phyloP scores from a whole-genome alignment of 352 stramenopile species.

The Phytophthora litchii region DNA sequence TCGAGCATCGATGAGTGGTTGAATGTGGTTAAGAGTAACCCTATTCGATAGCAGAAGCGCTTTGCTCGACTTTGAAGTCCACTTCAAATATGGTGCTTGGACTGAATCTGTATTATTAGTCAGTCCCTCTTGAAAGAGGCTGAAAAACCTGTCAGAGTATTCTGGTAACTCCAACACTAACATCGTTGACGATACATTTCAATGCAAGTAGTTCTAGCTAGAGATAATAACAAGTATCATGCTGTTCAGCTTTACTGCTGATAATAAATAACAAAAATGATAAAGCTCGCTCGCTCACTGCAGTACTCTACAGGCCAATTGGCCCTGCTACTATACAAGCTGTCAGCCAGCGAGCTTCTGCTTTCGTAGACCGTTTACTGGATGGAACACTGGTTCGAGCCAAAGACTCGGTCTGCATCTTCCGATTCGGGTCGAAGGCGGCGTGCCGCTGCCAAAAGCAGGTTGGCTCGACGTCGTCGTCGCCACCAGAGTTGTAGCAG shows the following conservation, averaged over 20 bases:
- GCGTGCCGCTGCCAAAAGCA: slow-evolving; percentile 67
- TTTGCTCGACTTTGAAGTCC: slow-evolving; percentile 21
- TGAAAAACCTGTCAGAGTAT: too few relatives aligned
- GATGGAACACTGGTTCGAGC: slow-evolving; percentile 34
- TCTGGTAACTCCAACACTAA: too few relatives aligned
- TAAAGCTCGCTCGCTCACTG: slow-evolving; percentile 12
- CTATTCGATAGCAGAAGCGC: slow-evolving; percentile 14
- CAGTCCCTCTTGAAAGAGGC: too few relatives aligned
- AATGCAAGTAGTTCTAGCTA: too few relatives aligned
- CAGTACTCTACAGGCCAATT: slow-evolving; percentile 22
- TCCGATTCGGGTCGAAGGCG: slow-evolving; percentile 60
- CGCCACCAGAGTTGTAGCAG: slow-evolving; percentile 88
- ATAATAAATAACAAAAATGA: slow-evolving; percentile 44
- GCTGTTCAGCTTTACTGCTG: slow-evolving; percentile 6
- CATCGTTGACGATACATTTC: too few relatives aligned
- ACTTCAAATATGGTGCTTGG: slow-evolving; percentile 7
- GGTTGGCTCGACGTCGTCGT: slow-evolving; percentile 61
- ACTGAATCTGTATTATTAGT: too few relatives aligned
- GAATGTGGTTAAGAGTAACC: slow-evolving; percentile 15
- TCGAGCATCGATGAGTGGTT: slow-evolving; percentile 30
- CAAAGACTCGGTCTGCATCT: slow-evolving; percentile 25
- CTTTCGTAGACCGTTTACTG: slow-evolving; percentile 29
- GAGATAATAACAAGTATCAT: background rate
- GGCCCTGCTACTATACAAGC: slow-evolving; percentile 33
- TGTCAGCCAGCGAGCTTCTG: slow-evolving; percentile 11